These are phyloP conservation scores for Begonia loranthoides DNA, from an alignment of 306 rosid genomes.

Conservation along the genomic window DNA sequence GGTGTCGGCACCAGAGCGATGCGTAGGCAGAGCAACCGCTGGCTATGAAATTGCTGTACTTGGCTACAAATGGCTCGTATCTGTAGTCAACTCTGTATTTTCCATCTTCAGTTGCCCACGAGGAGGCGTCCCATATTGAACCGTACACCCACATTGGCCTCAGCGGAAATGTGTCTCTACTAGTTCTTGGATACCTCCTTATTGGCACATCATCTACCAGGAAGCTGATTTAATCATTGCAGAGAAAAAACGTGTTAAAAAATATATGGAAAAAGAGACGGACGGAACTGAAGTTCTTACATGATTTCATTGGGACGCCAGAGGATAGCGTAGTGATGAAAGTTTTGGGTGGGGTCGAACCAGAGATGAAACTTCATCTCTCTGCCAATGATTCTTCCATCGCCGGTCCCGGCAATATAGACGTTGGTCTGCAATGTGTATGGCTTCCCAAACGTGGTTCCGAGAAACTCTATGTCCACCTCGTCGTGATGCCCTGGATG, in stretches of 20 bases:
- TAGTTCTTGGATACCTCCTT: slow-evolving; percentile 75
- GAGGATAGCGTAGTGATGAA: slow-evolving; percentile 82
- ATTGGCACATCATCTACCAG: slow-evolving; percentile 94
- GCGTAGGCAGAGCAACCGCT: slow-evolving; percentile 77
- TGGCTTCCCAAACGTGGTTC: slow-evolving; percentile 94
- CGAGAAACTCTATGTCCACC: slow-evolving; percentile 91
- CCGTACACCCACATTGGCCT: slow-evolving; percentile 98
- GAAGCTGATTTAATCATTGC: slow-evolving; percentile 32
- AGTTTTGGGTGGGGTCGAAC: slow-evolving; percentile 80
- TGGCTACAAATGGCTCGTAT: slow-evolving; percentile 87
- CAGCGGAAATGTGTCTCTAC: slow-evolving; percentile 55
- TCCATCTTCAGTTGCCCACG: slow-evolving; percentile 99
- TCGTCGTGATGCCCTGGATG: slow-evolving; percentile 96
- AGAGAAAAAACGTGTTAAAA: not conserved
- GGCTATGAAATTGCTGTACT: slow-evolving; percentile 60
- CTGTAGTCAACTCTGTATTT: slow-evolving; percentile 87
- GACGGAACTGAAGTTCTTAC: slow-evolving; percentile 26
- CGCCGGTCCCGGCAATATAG: slow-evolving; percentile 92
- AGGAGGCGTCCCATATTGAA: slow-evolving; percentile 97
- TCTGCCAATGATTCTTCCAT: slow-evolving; percentile 74
- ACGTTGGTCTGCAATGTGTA: slow-evolving; percentile 90
- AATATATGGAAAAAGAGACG: not conserved
- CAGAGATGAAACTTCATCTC: slow-evolving; percentile 94
- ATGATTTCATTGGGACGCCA: slow-evolving; percentile 84
- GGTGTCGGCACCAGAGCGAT: slow-evolving; percentile 48